A percentile compares a stretch with the other conserved stretches of the same genome.
Conservation (phyloP, 2,329 filamentous ascomycete genomes). For the Alternaria gansuensis region DNA sequence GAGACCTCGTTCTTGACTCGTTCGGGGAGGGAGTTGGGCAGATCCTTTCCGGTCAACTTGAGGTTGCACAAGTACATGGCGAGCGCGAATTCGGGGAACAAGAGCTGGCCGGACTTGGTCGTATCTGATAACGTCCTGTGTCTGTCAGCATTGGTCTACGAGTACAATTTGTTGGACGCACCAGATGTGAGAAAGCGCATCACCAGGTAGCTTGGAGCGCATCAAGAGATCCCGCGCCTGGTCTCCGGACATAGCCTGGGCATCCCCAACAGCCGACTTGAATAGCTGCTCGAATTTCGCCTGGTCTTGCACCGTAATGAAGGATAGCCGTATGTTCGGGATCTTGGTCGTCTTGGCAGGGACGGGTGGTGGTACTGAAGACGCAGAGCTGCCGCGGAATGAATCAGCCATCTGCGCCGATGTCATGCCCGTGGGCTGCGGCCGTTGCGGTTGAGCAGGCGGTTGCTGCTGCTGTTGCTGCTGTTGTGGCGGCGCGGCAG, state of each 20-base stretch:
- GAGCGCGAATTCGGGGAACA: constrained; percentile 96
- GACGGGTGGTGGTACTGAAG: constrained; percentile 65
- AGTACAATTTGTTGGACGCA: constrained; percentile 53
- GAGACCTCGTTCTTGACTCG: constrained; percentile 95
- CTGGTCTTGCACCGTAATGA: constrained; percentile 94
- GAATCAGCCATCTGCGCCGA: constrained; percentile 71
- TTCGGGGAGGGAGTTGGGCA: constrained; percentile 80
- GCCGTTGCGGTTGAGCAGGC: constrained; percentile 56
- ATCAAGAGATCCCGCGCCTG: constrained; percentile 90
- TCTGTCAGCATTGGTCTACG: constrained; percentile 28
- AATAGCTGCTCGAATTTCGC: constrained; percentile 97
- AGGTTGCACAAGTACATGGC: constrained; percentile 99
- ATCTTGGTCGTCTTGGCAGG: constrained; percentile 78
- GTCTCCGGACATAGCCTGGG: constrained; percentile 85
- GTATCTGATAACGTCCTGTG: constrained; percentile 89
- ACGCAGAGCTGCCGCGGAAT: constrained; percentile 57
- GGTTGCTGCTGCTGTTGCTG: constrained; percentile 69
- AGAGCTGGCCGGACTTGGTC: constrained; percentile 92
- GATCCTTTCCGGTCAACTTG: constrained; percentile 83
- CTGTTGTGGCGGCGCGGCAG: constrained; percentile 62
- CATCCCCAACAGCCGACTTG: constrained; percentile 89
- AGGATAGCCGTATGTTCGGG: constrained; percentile 91
- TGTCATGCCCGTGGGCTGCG: constrained; percentile 68
- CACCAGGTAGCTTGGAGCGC: constrained; percentile 86
- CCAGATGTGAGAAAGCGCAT: constrained; percentile 93